Evolutionary conservation across 805 yeast species (phyloP).

Genomic region (Ogataea paraovalis): DNA sequence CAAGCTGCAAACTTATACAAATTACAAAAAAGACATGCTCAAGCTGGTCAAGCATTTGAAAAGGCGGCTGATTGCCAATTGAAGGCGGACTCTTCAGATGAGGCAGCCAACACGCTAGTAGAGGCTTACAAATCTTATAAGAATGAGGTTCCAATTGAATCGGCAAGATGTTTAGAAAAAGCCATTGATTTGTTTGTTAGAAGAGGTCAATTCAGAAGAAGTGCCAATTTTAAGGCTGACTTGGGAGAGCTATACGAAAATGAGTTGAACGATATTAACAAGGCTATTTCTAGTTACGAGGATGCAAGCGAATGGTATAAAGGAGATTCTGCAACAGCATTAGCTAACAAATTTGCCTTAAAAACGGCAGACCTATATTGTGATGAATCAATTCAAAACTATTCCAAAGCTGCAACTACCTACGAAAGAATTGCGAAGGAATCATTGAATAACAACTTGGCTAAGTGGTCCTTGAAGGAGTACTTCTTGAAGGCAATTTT

Average conservation of each 20-base stretch:
- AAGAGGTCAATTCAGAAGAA: slow-evolving; percentile 93
- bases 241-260: slow-evolving; percentile 83
- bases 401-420: slow-evolving; percentile 66
- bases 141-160: slow-evolving; percentile 66
- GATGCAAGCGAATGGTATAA: slow-evolving; percentile 95
- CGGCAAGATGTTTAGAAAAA: slow-evolving; percentile 68
- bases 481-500: slow-evolving; percentile 80
- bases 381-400: slow-evolving; percentile 55
- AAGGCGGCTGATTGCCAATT: slow-evolving; percentile 80
- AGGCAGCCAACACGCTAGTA: slow-evolving; percentile 83
- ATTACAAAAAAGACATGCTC: slow-evolving; percentile 62
- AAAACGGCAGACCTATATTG: slow-evolving; percentile 90
- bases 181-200: slow-evolving; percentile 83
- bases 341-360: slow-evolving; percentile 81
- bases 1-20: slow-evolving; percentile 94
- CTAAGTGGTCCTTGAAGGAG: slow-evolving; percentile 91
- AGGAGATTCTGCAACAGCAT: slow-evolving; percentile 89
- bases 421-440: slow-evolving; percentile 78
- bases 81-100: slow-evolving; percentile 75
- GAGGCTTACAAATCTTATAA: slow-evolving; percentile 90
- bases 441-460: slow-evolving; percentile 65
- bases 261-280: slow-evolving; percentile 58
- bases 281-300: slow-evolving; percentile 77
- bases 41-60: slow-evolving; percentile 81
- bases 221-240: slow-evolving; percentile 91